Conservation (phyloP, 768 basidiomycete species). For the Lactarius evosmus region DNA sequence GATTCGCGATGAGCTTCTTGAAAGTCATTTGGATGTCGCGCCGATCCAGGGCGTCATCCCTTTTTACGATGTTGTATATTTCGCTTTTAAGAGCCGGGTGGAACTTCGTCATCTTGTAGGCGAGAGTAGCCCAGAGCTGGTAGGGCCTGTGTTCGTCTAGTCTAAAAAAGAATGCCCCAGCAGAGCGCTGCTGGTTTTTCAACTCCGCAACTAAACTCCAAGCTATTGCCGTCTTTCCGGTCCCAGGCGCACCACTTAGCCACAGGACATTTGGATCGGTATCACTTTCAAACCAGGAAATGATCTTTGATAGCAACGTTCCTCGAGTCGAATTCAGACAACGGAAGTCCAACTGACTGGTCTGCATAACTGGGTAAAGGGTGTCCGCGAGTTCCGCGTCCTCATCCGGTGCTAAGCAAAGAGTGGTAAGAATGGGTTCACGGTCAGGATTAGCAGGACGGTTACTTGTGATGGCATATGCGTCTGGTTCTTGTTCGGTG, state of each 20-base stretch:
- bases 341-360: not conserved
- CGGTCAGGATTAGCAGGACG: not conserved
- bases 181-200: conserved; percentile 15
- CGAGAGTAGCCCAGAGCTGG: conserved; percentile 10
- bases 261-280: conserved; percentile 15
- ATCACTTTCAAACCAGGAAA: conserved; percentile 10
- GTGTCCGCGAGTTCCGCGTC: not conserved
- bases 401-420: conserved; percentile 3
- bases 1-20: conserved; percentile 4
- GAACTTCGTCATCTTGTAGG: conserved; percentile 18
- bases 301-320: not conserved
- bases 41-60: not conserved
- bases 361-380: not conserved
- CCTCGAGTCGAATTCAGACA: conserved; percentile 11
- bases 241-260: conserved; percentile 22
- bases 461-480: not conserved
- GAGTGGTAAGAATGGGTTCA: not conserved
- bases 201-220: conserved; percentile 17
- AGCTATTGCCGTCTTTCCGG: conserved; percentile 22
- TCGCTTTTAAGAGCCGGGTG: conserved; percentile 14
- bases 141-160: not conserved
- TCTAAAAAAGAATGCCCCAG: conserved; percentile 10
- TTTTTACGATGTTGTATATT: not conserved
- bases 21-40: not conserved
- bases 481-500: not conserved